Evolutionary conservation across 352 stramenopile genomes (phyloP), one percentile per base, ranked within the genome.

Genomic region (Phytophthora pinifolia): DNA sequence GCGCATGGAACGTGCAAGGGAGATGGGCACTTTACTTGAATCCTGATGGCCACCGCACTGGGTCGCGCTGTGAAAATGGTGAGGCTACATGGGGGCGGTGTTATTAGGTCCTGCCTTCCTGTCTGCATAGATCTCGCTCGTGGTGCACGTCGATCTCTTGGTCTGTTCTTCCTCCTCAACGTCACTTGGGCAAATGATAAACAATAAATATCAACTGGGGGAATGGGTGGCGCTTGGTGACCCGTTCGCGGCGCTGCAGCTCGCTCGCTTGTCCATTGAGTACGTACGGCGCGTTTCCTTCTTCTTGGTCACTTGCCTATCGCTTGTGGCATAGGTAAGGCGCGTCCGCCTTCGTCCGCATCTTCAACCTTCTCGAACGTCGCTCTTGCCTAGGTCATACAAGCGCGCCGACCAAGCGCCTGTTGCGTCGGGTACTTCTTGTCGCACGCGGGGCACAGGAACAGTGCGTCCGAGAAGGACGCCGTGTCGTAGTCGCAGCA

Each of bases 361-460:
- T 56, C 54, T 49, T 52, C 54, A 18, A 46, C 22, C 9, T 46
- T 50, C 50, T 60, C 22, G 32, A 47, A 46, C 37, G 33, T 43
- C 36, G 2, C n/a, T 63, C 54, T 31, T 35, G 41, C 43, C 13
- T 59, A 72, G 14, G 63, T 76, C 67, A 81, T 59, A 52, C 76
- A 86, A 22, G 80, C 66, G 31, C 65, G 72, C 30, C 63, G 72
- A 12, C 76, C 70, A 1, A 91, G 72, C 41, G 76, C 62, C 43
- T 82, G 78, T 49, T 89, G 82, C 49, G 82, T 92, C 50, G 82
- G 82, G 65, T 92, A 92, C 62, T 91, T 93, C 54, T 75, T 72
- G 63, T 93, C 83, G 70, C 80, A 91, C 43, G 73, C 62, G 12
- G 67, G 63, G 18, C 80, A 89, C 9, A 93, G 56, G 54, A 89